Conservation (phyloP, 2,329 filamentous ascomycete species). For the Nakataea oryzae region DNA sequence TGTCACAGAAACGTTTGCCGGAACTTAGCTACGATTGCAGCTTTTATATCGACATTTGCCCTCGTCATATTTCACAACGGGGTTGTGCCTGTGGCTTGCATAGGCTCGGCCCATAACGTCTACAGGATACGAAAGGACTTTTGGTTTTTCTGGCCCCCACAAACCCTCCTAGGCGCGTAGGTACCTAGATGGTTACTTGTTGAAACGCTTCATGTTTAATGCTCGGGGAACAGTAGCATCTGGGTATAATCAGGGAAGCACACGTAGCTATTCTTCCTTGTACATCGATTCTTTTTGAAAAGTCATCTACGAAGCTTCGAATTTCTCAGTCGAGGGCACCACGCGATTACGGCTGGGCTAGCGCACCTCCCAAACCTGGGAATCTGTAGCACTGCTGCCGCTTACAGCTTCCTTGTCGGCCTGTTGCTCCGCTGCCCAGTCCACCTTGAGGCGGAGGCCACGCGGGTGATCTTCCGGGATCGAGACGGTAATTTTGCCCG, state of each 20-base stretch:
- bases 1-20: neutral
- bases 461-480: constrained; percentile 61
- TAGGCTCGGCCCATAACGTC: no score
- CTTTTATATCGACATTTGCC: neutral
- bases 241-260: no score
- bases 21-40: neutral
- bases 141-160: no score
- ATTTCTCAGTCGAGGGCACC: neutral
- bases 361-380: neutral
- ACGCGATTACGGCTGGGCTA: neutral
- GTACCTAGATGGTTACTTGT: neutral
- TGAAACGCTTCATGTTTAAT: neutral
- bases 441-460: constrained; percentile 52
- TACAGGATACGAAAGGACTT: no score
- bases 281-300: neutral
- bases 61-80: neutral
- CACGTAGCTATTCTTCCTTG: neutral
- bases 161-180: no score
- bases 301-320: neutral
- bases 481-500: constrained; percentile 59
- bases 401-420: neutral
- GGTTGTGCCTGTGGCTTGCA: neutral
- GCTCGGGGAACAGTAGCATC: no score
- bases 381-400: neutral
- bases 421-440: constrained; percentile 39